Conservation (phyloP, 2,329 filamentous ascomycete genomes). For the Aspergillus melleus region DNA sequence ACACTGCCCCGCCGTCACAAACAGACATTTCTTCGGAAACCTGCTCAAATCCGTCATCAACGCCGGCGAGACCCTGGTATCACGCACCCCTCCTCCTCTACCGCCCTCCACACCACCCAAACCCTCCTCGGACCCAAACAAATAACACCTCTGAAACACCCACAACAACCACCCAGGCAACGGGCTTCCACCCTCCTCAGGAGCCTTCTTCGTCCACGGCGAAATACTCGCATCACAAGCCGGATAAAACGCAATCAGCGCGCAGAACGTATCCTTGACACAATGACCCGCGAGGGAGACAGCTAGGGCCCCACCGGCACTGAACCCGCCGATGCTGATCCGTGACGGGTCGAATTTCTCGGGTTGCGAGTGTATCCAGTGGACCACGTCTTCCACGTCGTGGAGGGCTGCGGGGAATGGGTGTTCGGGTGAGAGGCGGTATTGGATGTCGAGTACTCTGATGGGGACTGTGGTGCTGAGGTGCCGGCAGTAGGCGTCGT, state of each 20-base stretch:
- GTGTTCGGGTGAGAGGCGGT: slow-evolving; percentile 41
- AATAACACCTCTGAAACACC: slow-evolving; percentile 29
- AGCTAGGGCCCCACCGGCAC: slow-evolving; percentile 40
- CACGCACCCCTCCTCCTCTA: slow-evolving; percentile 4
- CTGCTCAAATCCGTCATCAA: slow-evolving; percentile 6
- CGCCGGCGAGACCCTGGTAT: slow-evolving; percentile 30
- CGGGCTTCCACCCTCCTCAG: neutral
- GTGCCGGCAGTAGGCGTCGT: slow-evolving; percentile 28
- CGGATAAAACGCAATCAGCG: slow-evolving; percentile 34
- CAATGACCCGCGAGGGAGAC: slow-evolving; percentile 11
- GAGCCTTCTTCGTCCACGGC: neutral
- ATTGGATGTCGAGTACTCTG: slow-evolving; percentile 38
- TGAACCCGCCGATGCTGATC: slow-evolving; percentile 42
- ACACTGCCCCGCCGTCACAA: slow-evolving; percentile 27
- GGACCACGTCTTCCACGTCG: slow-evolving; percentile 37
- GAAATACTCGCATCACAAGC: slow-evolving; percentile 19
- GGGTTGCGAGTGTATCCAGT: slow-evolving; percentile 31
- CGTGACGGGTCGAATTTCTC: slow-evolving; percentile 29
- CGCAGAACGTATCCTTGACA: slow-evolving; percentile 20
- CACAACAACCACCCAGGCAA: slow-evolving; percentile 17
- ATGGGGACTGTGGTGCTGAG: slow-evolving; percentile 23
- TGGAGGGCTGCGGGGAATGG: slow-evolving; percentile 40
- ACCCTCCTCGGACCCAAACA: slow-evolving; percentile 1
- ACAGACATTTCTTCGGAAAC: slow-evolving; percentile 24
- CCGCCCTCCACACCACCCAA: too few species aligned